A percentile compares a stretch with the other conserved stretches of the same genome.
phyloP scores from a whole-genome alignment of 202 grass and related monocot genomes.

The Setaria viridis region DNA sequence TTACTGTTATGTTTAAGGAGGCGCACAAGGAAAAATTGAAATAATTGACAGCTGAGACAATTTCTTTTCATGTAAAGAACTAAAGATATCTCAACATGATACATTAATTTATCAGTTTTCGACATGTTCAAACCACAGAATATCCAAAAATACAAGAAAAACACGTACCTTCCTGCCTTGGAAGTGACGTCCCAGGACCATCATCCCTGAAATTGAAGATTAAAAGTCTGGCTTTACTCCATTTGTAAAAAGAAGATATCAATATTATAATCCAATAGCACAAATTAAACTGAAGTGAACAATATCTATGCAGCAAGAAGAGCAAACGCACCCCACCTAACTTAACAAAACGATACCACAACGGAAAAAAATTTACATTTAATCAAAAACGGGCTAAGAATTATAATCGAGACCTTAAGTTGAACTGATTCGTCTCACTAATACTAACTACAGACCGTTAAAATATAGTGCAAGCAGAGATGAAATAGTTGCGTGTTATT shows the following conservation, averaged over 20 bases:
- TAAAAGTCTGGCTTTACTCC: background rate
- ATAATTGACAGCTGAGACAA: background rate
- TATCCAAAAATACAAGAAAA: slow-evolving; percentile 26
- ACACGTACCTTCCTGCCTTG: slow-evolving; percentile 70
- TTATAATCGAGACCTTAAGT: background rate
- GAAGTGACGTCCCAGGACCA: slow-evolving; percentile 62
- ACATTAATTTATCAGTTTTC: background rate
- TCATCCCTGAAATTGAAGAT: slow-evolving; percentile 63
- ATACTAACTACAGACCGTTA: slow-evolving; percentile 5
- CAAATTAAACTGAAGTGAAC: background rate
- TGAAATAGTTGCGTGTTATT: background rate
- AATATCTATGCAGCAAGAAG: background rate
- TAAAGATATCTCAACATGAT: background rate
- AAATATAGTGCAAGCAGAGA: background rate
- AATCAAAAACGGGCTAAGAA: background rate
- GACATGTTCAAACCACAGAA: background rate
- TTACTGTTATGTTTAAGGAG: background rate
- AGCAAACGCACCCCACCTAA: background rate
- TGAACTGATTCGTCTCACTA: background rate
- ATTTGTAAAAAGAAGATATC: background rate
- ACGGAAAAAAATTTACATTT: background rate
- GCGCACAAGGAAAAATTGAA: background rate
- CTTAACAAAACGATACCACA: background rate
- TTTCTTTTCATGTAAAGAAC: background rate
- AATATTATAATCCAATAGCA: background rate